Evolutionary conservation across 2,329 filamentous ascomycete genomes (phyloP).

Genomic region (Penicillium psychrosexuale): DNA sequence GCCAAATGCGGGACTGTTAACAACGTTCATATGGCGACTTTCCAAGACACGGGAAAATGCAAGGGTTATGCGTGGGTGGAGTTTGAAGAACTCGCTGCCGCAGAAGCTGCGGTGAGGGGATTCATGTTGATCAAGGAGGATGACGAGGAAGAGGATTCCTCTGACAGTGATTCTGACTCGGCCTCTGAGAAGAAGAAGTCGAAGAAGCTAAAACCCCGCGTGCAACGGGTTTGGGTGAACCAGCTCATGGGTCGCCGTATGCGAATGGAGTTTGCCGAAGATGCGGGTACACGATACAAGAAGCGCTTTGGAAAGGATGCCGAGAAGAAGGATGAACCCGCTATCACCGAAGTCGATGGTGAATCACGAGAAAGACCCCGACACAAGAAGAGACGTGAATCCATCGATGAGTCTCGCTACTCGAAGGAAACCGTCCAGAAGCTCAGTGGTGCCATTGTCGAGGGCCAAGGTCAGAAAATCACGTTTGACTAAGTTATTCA

Average conservation of each 20-base stretch:
- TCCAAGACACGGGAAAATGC: conserved; percentile 95
- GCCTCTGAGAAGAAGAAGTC: conserved; percentile 30
- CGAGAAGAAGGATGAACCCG: conserved; percentile 33
- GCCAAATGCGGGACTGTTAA: conserved; percentile 77
- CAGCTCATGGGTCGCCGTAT: conserved; percentile 74
- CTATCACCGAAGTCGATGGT: conserved; percentile 23
- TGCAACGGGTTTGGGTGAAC: conserved; percentile 75
- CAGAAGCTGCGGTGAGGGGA: conserved; percentile 73
- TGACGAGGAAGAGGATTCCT: conserved; percentile 50
- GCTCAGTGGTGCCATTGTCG: conserved; percentile 75
- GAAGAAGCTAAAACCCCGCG: conserved; percentile 43
- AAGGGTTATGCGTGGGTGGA: conserved; percentile 96
- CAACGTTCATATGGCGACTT: conserved; percentile 85
- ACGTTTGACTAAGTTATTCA: conserved; percentile 63
- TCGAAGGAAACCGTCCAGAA: conserved; percentile 56
- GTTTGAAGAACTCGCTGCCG: conserved; percentile 75
- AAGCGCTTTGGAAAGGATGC: conserved; percentile 84
- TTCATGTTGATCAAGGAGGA: conserved; percentile 64
- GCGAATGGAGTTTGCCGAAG: conserved; percentile 90
- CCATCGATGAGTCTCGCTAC: conserved; percentile 45
- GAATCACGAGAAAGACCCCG: conserved; percentile 25
- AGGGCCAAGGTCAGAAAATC: conserved; percentile 73
- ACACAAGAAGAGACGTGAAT: conserved; percentile 25
- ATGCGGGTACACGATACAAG: conserved; percentile 82
- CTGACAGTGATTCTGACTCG: conserved; percentile 39